phyloP scores from a whole-genome alignment of 306 rosid genomes.

The Vigna trinervia region DNA sequence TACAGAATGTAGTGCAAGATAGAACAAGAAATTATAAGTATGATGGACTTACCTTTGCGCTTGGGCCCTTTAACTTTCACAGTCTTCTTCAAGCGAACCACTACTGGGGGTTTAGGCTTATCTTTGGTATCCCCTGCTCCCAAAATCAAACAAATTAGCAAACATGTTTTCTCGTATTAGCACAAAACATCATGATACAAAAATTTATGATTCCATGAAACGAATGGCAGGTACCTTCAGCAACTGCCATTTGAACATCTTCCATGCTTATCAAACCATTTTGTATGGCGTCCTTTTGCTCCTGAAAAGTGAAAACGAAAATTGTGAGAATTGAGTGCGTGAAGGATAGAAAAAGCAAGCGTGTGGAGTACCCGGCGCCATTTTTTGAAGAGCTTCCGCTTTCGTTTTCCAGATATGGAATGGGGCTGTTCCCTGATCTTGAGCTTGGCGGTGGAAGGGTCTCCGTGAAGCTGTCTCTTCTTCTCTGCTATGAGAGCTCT shows the following conservation, averaged over 20 bases:
- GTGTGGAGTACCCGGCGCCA: slow-evolving; percentile 70
- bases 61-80: slow-evolving; percentile 66
- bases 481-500: slow-evolving; percentile 69
- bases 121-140: slow-evolving; percentile 47
- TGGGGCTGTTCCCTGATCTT: slow-evolving; percentile 59
- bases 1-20: neutral
- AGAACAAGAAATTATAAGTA: neutral
- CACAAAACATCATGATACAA: neutral
- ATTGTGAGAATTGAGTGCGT: neutral
- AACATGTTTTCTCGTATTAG: slow-evolving; percentile 11
- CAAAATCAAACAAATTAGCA: slow-evolving; percentile 33
- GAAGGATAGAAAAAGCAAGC: neutral
- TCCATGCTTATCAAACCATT: slow-evolving; percentile 74
- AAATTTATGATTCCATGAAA: neutral
- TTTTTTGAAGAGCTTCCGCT: slow-evolving; percentile 87
- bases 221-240: slow-evolving; percentile 57
- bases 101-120: slow-evolving; percentile 35
- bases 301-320: slow-evolving; percentile 51
- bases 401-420: slow-evolving; percentile 82
- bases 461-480: slow-evolving; percentile 79
- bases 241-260: slow-evolving; percentile 88
- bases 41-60: slow-evolving; percentile 53
- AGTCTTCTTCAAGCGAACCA: slow-evolving; percentile 63
- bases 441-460: slow-evolving; percentile 73
- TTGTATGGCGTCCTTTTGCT: slow-evolving; percentile 72